A percentile compares a stretch with the other conserved stretches of the same genome.
phyloP scores from a whole-genome alignment of 2,329 filamentous ascomycete species.

The Colletotrichum sp. region DNA sequence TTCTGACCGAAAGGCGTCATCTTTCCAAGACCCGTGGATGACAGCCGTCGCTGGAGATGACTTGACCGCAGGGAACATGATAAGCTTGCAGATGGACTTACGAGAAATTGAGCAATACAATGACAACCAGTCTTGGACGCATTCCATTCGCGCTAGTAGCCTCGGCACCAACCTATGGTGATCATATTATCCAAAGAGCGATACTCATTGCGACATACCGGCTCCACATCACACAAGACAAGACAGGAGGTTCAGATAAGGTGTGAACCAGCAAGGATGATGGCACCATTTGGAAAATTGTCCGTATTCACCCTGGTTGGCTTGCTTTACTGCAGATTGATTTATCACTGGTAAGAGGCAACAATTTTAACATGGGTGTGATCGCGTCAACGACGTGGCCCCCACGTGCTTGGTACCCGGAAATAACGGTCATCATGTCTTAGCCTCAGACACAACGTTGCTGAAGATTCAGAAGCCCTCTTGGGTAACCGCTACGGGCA shows the following conservation, averaged over 20 bases:
- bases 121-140: background rate
- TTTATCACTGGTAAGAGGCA: background rate
- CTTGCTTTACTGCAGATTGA: background rate
- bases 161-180: background rate
- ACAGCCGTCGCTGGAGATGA: background rate
- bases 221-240: background rate
- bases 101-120: accelerated
- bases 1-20: background rate
- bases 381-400: background rate
- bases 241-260: background rate
- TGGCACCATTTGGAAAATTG: background rate
- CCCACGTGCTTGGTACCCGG: background rate
- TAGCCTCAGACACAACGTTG: background rate
- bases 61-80: background rate
- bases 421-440: background rate
- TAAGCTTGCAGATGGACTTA: background rate
- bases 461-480: background rate
- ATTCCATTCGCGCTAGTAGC: background rate
- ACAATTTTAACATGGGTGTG: background rate
- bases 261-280: background rate
- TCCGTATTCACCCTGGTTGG: background rate
- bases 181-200: background rate
- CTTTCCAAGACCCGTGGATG: background rate
- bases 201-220: background rate
- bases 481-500: background rate